Evolutionary conservation across 2,329 filamentous ascomycete species (phyloP).

Genomic region (Pochonia chlamydosporia): DNA sequence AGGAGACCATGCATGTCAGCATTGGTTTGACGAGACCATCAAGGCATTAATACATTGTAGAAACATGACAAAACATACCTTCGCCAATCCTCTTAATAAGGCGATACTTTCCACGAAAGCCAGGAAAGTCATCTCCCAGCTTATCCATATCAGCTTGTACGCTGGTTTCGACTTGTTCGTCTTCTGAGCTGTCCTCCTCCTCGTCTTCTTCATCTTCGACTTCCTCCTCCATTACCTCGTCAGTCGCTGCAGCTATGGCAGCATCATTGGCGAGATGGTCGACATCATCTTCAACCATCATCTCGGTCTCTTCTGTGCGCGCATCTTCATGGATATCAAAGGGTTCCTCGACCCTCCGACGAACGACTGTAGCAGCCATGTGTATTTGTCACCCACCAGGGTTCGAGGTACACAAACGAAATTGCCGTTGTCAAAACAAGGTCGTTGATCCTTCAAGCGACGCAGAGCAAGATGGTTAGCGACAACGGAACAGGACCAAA

Average conservation of each 20-base stretch:
- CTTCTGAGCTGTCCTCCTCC: constrained; percentile 39
- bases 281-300: constrained; percentile 38
- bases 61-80: constrained; percentile 48
- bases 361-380: constrained; percentile 6
- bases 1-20: constrained; percentile 1
- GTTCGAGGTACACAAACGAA: background rate
- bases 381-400: background rate
- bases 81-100: constrained; percentile 96
- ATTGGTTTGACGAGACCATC: background rate
- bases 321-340: constrained; percentile 47
- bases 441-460: background rate
- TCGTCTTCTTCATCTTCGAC: constrained; percentile 23
- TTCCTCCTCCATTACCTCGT: constrained; percentile 20
- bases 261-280: constrained; percentile 24
- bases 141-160: constrained; percentile 84
- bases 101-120: constrained; percentile 77
- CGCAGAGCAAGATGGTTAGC: background rate
- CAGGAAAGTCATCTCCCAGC: constrained; percentile 74
- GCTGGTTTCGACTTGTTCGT: constrained; percentile 58
- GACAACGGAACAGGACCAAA: background rate
- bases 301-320: constrained; percentile 43
- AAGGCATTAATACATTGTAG: background rate
- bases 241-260: constrained; percentile 14
- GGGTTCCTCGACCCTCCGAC: constrained; percentile 22
- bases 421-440: background rate